Conservation (phyloP, 2,329 filamentous ascomycete genomes). For the Diplocarpon mali region DNA sequence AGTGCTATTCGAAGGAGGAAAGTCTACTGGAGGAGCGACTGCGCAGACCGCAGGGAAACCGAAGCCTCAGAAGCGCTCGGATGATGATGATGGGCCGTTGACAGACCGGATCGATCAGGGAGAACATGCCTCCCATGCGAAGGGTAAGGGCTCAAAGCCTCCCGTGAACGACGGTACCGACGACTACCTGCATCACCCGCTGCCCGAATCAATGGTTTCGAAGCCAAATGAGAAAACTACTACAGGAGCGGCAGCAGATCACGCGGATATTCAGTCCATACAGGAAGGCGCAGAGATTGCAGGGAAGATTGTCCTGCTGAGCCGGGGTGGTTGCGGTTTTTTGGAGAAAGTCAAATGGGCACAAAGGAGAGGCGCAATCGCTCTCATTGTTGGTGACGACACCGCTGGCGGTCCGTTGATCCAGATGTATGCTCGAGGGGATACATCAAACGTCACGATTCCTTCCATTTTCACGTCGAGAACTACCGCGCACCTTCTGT, state of each 20-base stretch:
- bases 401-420: conserved; percentile 79
- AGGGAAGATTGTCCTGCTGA: conserved; percentile 85
- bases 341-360: conserved; percentile 96
- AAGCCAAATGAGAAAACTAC: conserved; percentile 19
- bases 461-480: conserved; percentile 90
- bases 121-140: conserved; percentile 12
- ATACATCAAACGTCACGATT: conserved; percentile 90
- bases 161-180: conserved; percentile 65
- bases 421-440: conserved; percentile 96
- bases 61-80: conserved; percentile 30
- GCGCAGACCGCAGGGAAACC: conserved; percentile 30
- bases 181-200: conserved; percentile 60
- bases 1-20: conserved; percentile 12
- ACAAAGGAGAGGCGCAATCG: conserved; percentile 78
- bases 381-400: conserved; percentile 89
- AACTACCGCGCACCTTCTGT: conserved; percentile 86
- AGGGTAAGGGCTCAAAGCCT: conserved; percentile 20
- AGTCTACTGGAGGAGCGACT: conserved; percentile 16
- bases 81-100: conserved; percentile 21
- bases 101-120: conserved; percentile 17
- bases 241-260: conserved; percentile 29
- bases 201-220: conserved; percentile 29
- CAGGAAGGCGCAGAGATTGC: conserved; percentile 88
- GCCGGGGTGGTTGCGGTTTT: conserved; percentile 90
- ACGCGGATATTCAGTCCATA: conserved; percentile 84